A percentile compares a stretch with the other conserved stretches of the same genome.
Evolutionary conservation across 2,329 filamentous ascomycete species (phyloP).

Genomic region (Huntiella abstrusa): DNA sequence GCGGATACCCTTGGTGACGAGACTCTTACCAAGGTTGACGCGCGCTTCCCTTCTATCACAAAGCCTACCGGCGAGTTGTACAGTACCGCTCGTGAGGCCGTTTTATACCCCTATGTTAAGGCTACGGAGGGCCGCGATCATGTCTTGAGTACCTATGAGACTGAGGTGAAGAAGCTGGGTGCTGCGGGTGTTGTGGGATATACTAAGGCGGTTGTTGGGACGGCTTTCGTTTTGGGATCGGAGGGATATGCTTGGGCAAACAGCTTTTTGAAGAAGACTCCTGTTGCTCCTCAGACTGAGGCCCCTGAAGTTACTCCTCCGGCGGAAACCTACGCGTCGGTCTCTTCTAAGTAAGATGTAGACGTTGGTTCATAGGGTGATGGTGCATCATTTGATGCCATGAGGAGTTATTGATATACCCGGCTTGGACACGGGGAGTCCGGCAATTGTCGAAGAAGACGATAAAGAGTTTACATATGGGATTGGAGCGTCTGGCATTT

Average conservation of each 20-base stretch:
- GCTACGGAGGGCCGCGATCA: slow-evolving; percentile 43
- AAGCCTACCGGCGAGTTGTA: slow-evolving; percentile 56
- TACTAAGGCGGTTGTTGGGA: slow-evolving; percentile 51
- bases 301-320: not conserved
- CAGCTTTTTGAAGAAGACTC: slow-evolving; percentile 43
- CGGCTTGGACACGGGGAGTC: no score
- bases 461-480: no score
- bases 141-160: slow-evolving; percentile 34
- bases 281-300: slow-evolving; percentile 21
- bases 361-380: not conserved
- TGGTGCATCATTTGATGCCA: not conserved
- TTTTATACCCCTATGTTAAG: slow-evolving; percentile 44
- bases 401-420: no score
- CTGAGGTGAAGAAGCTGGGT: slow-evolving; percentile 43
- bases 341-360: no score
- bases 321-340: no score
- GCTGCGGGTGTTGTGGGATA: slow-evolving; percentile 45
- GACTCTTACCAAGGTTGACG: slow-evolving; percentile 50
- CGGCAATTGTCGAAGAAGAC: no score
- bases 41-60: slow-evolving; percentile 53
- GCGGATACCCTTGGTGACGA: slow-evolving; percentile 61
- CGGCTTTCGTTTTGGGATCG: slow-evolving; percentile 45
- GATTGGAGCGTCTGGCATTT: no score
- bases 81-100: slow-evolving; percentile 40
- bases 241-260: slow-evolving; percentile 45